Base-by-base conservation (phyloP, 2,329 filamentous ascomycete species). In the Aspergillus felis region DNA sequence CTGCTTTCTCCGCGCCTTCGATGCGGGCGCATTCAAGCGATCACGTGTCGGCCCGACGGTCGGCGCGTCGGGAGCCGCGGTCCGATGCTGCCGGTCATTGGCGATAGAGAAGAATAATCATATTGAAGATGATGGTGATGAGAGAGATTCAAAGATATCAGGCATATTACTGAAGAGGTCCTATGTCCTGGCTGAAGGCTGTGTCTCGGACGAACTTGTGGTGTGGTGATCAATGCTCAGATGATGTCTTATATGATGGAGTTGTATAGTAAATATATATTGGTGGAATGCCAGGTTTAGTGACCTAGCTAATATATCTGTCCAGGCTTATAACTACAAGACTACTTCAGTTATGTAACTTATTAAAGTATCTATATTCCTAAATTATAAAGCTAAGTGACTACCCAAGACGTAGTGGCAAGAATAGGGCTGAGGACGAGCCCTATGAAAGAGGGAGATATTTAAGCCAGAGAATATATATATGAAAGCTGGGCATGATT, bases 41-140 rank as follows among this genome's bases (percentile, higher is more conserved):
- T 70, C 67, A 70, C 66, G 66, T 70, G 67, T 69, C 68, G 68
- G 68, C 47, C 67, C 66, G 67, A 68, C 56, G 58, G 24, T 29
- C 52, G 49, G 46, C 20, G 25, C 29, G 27, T 52, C 60, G 64
- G 66, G 57, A 56, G 51, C 8, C 3, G 53, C 67, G 67, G 66
- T 35, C 67, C 67, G 67, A 61, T 41, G 50, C 32, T 17, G 4
- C 32, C 14, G 32, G 32, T 14, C 9, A 12, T 54, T 57, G 59
- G 10, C 5, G 3, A 50, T 22, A 14, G 8, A 27, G 12, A 35
- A 35, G 4, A 14, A 14, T 4, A 5, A 4, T 1, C n/a, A 32
- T 44, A 8, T 5, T 14, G 35, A 22, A 55, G 41, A 27, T 35
- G 32, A 52, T 27, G 44, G 50, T 28, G 8, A 12, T 51, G 24